A percentile compares a stretch with the other conserved stretches of the same genome.
Evolutionary conservation across 768 basidiomycete species (phyloP).

Genomic region (Auricularia auricula-judae): DNA sequence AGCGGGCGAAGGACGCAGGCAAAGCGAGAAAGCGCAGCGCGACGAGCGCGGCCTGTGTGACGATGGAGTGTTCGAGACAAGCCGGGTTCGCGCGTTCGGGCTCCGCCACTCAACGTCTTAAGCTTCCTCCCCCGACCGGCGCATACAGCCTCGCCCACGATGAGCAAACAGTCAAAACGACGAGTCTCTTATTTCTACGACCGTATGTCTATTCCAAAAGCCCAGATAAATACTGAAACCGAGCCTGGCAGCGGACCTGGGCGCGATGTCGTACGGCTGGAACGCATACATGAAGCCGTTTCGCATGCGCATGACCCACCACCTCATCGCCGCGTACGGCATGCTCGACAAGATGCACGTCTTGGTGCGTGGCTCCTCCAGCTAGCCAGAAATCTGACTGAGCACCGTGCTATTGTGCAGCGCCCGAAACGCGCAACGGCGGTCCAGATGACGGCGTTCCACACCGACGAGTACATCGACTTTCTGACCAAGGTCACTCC

Average conservation of each 20-base stretch:
- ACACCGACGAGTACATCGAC: slow-evolving; percentile 96
- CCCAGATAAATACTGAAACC: no score
- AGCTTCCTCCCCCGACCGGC: no score
- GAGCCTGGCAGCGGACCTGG: slow-evolving; percentile 27
- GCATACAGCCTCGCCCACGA: no score
- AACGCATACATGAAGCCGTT: slow-evolving; percentile 96
- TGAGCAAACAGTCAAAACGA: no score
- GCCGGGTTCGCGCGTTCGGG: no score
- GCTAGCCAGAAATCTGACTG: background rate
- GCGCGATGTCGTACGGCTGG: slow-evolving; percentile 70
- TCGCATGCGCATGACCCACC: slow-evolving; percentile 87
- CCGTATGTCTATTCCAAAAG: no score
- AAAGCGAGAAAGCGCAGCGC: no score
- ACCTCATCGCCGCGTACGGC: slow-evolving; percentile 80
- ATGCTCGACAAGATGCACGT: slow-evolving; percentile 94
- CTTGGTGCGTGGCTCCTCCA: slow-evolving; percentile 40
- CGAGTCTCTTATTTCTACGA: no score
- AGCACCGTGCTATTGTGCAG: slow-evolving; percentile 23
- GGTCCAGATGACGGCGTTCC: slow-evolving; percentile 82
- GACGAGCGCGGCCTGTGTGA: no score
- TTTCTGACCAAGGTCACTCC: slow-evolving; percentile 83
- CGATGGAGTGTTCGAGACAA: no score
- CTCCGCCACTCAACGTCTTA: no score
- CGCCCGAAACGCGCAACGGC: slow-evolving; percentile 59
- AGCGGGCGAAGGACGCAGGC: no score